Conservation (phyloP, 108 stramenopile species). For the Chaetoceros tenuissimus region DNA sequence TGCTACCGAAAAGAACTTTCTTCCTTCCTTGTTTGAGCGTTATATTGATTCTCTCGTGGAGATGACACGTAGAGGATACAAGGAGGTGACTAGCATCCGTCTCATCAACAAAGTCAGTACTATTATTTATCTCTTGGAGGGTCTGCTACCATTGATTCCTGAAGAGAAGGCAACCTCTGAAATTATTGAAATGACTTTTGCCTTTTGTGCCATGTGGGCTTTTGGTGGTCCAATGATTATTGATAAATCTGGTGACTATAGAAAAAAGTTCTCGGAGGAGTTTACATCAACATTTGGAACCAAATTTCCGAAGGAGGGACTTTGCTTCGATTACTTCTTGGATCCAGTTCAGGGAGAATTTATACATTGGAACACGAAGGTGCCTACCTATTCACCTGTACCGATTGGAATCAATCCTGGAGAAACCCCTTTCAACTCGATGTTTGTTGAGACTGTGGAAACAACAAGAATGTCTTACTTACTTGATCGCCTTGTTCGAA, state of each 20-base stretch:
- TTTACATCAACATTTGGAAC: constrained; percentile 50
- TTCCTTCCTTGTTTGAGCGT: constrained; percentile 78
- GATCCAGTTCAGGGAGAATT: constrained; percentile 36
- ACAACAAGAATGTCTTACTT: constrained; percentile 73
- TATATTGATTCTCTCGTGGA: constrained; percentile 72
- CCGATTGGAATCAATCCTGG: constrained; percentile 72
- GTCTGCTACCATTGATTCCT: constrained; percentile 43
- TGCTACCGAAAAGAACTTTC: constrained; percentile 41
- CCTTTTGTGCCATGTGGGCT: constrained; percentile 83
- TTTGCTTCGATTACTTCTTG: constrained; percentile 79
- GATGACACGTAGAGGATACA: constrained; percentile 66
- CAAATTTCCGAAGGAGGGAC: constrained; percentile 60
- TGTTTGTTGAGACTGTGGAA: constrained; percentile 78
- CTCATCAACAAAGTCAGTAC: constrained; percentile 78
- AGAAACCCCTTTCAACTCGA: constrained; percentile 69
- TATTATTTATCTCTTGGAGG: constrained; percentile 68
- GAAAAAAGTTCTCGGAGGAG: constrained; percentile 66
- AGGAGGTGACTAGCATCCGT: constrained; percentile 66
- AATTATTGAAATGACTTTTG: constrained; percentile 58
- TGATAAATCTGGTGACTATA: constrained; percentile 76
- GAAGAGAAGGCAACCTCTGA: constrained; percentile 51
- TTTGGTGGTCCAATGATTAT: constrained; percentile 86
- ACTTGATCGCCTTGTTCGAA: constrained; percentile 61
- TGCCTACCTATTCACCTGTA: constrained; percentile 51
- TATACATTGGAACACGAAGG: constrained; percentile 51